phyloP scores from a whole-genome alignment of 331 rosid genomes.

The Telfairia occidentalis region DNA sequence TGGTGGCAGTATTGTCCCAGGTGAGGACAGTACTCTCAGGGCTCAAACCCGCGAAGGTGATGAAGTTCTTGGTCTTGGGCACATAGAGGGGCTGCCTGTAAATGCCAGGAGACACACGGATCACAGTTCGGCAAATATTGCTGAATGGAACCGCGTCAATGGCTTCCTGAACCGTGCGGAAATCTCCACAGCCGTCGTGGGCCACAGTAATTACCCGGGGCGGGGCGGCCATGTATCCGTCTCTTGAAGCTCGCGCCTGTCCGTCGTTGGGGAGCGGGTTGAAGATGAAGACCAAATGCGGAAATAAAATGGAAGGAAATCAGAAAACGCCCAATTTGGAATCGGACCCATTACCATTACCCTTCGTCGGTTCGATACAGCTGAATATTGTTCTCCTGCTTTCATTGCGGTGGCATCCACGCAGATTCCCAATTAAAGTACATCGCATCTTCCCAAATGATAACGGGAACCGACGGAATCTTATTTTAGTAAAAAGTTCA shows the following conservation, averaged over 20 bases:
- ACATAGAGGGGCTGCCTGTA: constrained; percentile 72
- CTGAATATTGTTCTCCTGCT: not conserved
- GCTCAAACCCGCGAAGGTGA: constrained; percentile 46
- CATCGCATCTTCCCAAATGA: too few species aligned
- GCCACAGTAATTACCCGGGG: constrained; percentile 41
- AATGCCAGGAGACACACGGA: constrained; percentile 56
- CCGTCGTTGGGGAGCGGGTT: not conserved
- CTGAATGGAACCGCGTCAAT: constrained; percentile 68
- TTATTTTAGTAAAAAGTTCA: too few species aligned
- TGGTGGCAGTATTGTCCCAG: constrained; percentile 77
- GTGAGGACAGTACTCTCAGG: constrained; percentile 68
- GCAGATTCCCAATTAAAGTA: not conserved
- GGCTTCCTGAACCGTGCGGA: constrained; percentile 72
- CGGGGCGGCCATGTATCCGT: constrained; percentile 47
- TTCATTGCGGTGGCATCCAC: not conserved
- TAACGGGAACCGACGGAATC: too few species aligned
- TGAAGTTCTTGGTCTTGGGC: constrained; percentile 78
- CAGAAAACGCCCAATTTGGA: not conserved
- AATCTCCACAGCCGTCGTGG: constrained; percentile 61
- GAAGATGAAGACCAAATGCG: not conserved
- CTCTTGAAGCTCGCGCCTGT: constrained; percentile 8
- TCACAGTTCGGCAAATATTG: constrained; percentile 57
- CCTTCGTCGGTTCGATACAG: not conserved
- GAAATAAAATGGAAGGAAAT: not conserved
- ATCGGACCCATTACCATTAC: not conserved